Evolutionary conservation across 495 filamentous ascomycete genomes (phyloP).

Genomic region (Podospora australis): DNA sequence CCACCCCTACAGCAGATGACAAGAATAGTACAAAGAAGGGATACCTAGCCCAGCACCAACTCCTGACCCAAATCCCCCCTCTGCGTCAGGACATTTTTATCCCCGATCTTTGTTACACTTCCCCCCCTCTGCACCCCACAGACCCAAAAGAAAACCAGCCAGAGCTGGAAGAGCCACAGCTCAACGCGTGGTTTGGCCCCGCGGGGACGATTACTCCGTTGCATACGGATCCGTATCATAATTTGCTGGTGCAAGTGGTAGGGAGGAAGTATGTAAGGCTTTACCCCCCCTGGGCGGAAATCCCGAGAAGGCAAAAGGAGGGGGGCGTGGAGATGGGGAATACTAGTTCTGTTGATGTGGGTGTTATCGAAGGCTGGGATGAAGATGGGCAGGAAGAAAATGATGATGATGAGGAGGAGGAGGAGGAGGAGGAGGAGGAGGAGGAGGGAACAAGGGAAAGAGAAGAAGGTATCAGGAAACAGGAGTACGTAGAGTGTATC

Average conservation of each 20-base stretch:
- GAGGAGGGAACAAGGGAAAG: constrained; percentile 62
- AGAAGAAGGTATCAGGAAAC: constrained; percentile 47
- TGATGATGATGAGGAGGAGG: constrained; percentile 8
- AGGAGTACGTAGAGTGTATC: constrained; percentile 72
- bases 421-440: constrained; percentile 38
- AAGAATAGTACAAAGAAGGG: too few relatives aligned
- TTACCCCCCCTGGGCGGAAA: constrained; percentile 57
- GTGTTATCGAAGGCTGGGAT: constrained; percentile 51
- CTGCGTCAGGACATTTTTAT: constrained; percentile 69
- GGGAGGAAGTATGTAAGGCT: constrained; percentile 86
- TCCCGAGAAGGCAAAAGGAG: constrained; percentile 62
- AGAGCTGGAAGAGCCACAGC: constrained; percentile 45
- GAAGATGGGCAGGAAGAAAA: constrained; percentile 7
- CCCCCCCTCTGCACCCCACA: constrained; percentile 48
- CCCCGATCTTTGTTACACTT: constrained; percentile 81
- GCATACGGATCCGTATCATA: constrained; percentile 92
- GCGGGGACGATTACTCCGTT: constrained; percentile 81
- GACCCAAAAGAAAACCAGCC: constrained; percentile 31
- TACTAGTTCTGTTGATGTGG: constrained; percentile 71
- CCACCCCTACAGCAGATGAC: constrained; percentile 32
- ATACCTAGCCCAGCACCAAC: constrained; percentile 88
- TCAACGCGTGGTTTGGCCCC: constrained; percentile 95
- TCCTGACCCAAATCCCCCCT: constrained; percentile 75
- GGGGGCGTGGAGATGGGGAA: constrained; percentile 88
- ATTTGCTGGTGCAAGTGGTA: constrained; percentile 84